Base-by-base conservation (phyloP, 345 rosid species). In the Linum usitatissimum region DNA sequence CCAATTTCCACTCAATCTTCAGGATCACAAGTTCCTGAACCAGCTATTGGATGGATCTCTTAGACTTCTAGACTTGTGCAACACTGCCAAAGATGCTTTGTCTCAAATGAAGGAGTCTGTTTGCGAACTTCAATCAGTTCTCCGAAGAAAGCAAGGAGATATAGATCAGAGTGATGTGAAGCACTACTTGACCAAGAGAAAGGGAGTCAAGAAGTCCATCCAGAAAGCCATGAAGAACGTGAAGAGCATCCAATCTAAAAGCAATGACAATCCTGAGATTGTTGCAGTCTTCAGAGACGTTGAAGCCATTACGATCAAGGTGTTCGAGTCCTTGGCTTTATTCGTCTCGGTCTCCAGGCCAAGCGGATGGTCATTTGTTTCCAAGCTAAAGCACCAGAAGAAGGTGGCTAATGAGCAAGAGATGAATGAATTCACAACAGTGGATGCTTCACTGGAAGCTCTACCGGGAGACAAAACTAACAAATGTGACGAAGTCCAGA, bases 121-220 rank as follows among this genome's bases (percentile, higher is more conserved):
- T 6, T 70, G 53, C 15, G 69, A 71, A 9, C 68, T 78, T 60
- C 70, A 79, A 69, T 76, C 75, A 5, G 31, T 42, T 40, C 8
- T 73, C 56, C 61, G 63, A 19, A 23, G 69, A 63, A 68, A 63
- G 65, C 63, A 28, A 3, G 64, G 64, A 40, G 31, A 63, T 36
- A 21, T 8, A 10, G 57, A 30, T n/a, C 34, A 66, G 7, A 12
- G 19, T 17, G 80, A 71, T 58, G 73, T 77, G 21, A 72, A 64
- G 63, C 77, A 75, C 49, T 83, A 74, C 74, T 23, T 81, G 14
- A 55, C 78, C 67, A 67, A 76, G 3, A 79, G 86, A 76, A 81
- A 71, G 64, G 38, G 59, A 3, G 64, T 71, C 40, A 81, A 76
- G 65, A 83, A 70, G 65, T 70, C 80, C 61, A 63, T 80, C 62